Percentiles rank a stretch among this genome's conserved stretches.
Evolutionary conservation across 345 rosid species (phyloP).

Genomic region (Populus deltoides): DNA sequence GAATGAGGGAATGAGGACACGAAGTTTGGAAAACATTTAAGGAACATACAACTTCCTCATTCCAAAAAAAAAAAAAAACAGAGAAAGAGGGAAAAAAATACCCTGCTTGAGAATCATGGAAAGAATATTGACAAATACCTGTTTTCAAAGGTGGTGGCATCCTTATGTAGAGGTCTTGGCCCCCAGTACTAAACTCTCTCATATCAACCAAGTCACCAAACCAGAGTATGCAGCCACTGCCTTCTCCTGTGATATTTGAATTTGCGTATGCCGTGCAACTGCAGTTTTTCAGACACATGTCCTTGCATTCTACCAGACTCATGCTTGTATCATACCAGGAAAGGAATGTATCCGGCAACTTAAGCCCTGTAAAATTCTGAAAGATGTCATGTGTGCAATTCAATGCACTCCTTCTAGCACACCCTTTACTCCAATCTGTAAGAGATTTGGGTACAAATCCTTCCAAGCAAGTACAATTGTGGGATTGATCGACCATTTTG

Average conservation of each 20-base stretch:
- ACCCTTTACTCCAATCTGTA: conserved; percentile 3
- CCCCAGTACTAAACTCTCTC: neutral
- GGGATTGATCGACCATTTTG: neutral
- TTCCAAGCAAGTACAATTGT: conserved; percentile 11
- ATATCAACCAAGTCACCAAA: conserved; percentile 14
- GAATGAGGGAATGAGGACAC: too few species aligned
- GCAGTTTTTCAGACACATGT: neutral
- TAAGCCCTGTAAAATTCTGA: neutral
- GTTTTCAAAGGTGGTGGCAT: neutral
- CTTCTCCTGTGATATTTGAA: neutral
- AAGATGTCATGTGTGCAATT: neutral
- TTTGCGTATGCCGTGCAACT: conserved; percentile 1
- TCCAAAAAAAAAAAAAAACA: too few species aligned
- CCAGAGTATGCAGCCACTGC: conserved; percentile 20
- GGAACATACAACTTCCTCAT: too few species aligned
- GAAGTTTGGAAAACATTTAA: too few species aligned
- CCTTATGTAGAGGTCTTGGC: conserved; percentile 9
- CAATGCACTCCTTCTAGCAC: neutral
- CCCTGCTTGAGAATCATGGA: too few species aligned
- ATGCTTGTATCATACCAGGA: conserved; percentile 4
- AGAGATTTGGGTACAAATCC: conserved; percentile 1
- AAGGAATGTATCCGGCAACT: neutral
- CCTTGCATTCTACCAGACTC: neutral
- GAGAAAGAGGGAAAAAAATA: too few species aligned
- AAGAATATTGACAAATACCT: neutral